Evolutionary conservation across 768 basidiomycete species (phyloP).

Genomic region (Russula sp.): DNA sequence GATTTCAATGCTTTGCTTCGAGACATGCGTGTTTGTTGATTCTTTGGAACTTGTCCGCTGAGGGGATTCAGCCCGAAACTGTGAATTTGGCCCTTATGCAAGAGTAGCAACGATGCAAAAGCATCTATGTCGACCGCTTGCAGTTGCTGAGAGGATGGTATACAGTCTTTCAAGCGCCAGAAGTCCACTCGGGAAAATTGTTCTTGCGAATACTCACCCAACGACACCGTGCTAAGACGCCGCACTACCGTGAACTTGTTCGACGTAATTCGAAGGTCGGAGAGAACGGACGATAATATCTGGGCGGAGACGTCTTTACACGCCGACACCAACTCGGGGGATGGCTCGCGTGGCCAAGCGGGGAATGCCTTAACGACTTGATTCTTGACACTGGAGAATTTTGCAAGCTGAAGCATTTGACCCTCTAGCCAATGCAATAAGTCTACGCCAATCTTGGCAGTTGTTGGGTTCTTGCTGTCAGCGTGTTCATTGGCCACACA

Average conservation of each 20-base stretch:
- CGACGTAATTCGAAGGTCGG: constrained; percentile 52
- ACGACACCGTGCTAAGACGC: constrained; percentile 48
- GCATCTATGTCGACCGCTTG: constrained; percentile 64
- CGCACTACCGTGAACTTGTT: constrained; percentile 77
- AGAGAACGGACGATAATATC: constrained; percentile 49
- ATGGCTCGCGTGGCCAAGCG: constrained; percentile 70
- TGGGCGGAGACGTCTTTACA: constrained; percentile 42
- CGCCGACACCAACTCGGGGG: constrained; percentile 39
- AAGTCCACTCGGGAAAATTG: constrained; percentile 60
- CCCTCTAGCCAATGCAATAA: constrained; percentile 61
- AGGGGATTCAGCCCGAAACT: constrained; percentile 53
- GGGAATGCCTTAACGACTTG: constrained; percentile 54
- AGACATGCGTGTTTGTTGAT: constrained; percentile 31
- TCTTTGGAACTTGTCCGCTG: constrained; percentile 35
- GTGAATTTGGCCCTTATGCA: constrained; percentile 53
- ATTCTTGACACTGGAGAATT: constrained; percentile 33
- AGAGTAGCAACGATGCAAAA: constrained; percentile 59
- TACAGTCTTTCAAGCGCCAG: constrained; percentile 79
- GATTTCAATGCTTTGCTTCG: constrained; percentile 6
- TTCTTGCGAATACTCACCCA: constrained; percentile 35
- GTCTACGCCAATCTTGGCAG: constrained; percentile 38
- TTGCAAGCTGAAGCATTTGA: constrained; percentile 41
- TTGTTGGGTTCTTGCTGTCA: constrained; percentile 28
- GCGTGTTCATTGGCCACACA: constrained; percentile 54
- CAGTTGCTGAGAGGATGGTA: constrained; percentile 50